Base-by-base conservation (phyloP, 2,329 filamentous ascomycete genomes). In the Exserohilum turcica region DNA sequence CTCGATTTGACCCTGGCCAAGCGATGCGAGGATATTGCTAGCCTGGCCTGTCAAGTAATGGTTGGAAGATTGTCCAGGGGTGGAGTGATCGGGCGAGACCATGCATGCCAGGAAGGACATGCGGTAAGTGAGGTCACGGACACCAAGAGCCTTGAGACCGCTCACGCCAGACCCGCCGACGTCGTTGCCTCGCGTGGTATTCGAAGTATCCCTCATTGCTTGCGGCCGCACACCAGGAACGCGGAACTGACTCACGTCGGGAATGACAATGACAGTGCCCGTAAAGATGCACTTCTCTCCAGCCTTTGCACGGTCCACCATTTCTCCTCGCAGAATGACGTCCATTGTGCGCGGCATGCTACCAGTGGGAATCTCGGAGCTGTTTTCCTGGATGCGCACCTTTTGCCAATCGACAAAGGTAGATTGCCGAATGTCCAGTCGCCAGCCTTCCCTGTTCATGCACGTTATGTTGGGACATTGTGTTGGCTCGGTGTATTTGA, bases 351-450 rank as follows among this genome's bases (percentile, higher is more conserved):
- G 85, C 19, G 94, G 94, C 94, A 99, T 99, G 77, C 92, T 97
- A 48, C 94, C 94, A 0, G 94, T 99, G 0, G 94, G 94, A 32
- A 99, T 99, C 73, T 99, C 94, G 3, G 93, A 93, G 63, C 92
- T 96, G 78, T 97, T 99, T 76, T 99, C 94, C 76, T 99, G 94
- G 57, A 97, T 91, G 59, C 95, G 90, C 19, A 97, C 92, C 74
- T 97, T 97, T 73, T 99, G 94, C 94, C 94, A 99, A 77, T 99
- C 94, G 57, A 99, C 90, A 72, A 99, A 99, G 0, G 92, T 97
- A 74, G 92, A 97, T 74, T 96, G 93, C 37, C 91, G 84, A 68
- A 99, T 97, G 66, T 99, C 93, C n/a, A 99, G 79, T 61, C 92
- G 87, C 94, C 94, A 99, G n/a, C 90, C 91, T 53, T 88, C 80